Percentiles rank a stretch among this genome's conserved stretches.
phyloP scores from a whole-genome alignment of 2,329 filamentous ascomycete species.

The Trichoderma semiorbis region DNA sequence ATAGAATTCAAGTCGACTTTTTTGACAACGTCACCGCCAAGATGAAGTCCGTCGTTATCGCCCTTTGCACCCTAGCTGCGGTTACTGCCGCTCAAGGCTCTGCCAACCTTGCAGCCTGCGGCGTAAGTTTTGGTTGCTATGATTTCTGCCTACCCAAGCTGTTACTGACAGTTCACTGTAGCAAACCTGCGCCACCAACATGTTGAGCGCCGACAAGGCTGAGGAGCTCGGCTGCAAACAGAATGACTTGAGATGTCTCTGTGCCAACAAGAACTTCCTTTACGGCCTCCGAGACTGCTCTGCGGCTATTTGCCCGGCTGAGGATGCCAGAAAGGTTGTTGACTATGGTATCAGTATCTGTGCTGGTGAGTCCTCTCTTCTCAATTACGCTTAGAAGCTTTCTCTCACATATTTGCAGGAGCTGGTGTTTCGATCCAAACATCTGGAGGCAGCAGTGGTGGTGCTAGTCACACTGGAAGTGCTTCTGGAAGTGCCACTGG shows the following conservation, averaged over 20 bases:
- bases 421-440: constrained; percentile 35
- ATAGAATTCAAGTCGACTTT: constrained; percentile 5
- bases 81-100: constrained; percentile 41
- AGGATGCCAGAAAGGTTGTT: constrained; percentile 37
- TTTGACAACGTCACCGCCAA: constrained; percentile 32
- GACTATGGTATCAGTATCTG: constrained; percentile 40
- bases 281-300: constrained; percentile 53
- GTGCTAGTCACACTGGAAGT: constrained; percentile 6
- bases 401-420: constrained; percentile 25
- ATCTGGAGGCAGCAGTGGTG: background rate
- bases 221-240: constrained; percentile 43
- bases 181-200: constrained; percentile 49
- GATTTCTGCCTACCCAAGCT: background rate
- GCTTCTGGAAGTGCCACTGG: background rate
- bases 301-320: constrained; percentile 38
- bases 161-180: constrained; percentile 29
- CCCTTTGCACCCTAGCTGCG: constrained; percentile 41
- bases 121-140: constrained; percentile 42
- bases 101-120: constrained; percentile 46
- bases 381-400: no score
- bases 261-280: constrained; percentile 44
- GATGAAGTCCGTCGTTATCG: constrained; percentile 50
- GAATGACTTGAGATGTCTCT: constrained; percentile 45
- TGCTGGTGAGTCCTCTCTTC: constrained; percentile 29
- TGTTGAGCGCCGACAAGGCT: constrained; percentile 43